Conservation (phyloP, 164 flowering plant species). For the Piper betle region DNA sequence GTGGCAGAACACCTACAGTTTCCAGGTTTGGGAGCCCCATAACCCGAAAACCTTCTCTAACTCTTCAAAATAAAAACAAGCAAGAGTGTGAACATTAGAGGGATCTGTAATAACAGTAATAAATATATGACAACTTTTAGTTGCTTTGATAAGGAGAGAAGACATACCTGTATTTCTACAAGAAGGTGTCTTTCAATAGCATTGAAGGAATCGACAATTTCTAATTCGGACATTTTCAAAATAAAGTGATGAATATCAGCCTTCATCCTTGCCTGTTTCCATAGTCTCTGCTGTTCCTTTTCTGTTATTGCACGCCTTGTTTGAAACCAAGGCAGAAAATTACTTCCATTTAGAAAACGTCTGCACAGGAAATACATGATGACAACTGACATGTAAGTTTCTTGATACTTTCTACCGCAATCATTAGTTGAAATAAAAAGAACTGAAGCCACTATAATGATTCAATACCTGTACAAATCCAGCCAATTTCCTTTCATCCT, state of each 20-base stretch:
- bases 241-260: slow-evolving; percentile 53
- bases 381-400: neutral
- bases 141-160: neutral
- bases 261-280: slow-evolving; percentile 86
- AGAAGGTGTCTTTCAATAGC: slow-evolving; percentile 66
- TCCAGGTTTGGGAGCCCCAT: too few relatives aligned
- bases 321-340: slow-evolving; percentile 92
- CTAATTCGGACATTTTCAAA: slow-evolving; percentile 73
- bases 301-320: slow-evolving; percentile 83
- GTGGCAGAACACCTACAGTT: too few relatives aligned
- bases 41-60: too few relatives aligned
- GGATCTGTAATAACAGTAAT: neutral
- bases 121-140: too few relatives aligned
- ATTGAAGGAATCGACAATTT: slow-evolving; percentile 82
- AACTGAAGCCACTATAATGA: neutral
- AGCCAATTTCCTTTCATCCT: slow-evolving; percentile 94
- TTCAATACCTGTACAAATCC: slow-evolving; percentile 74
- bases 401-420: neutral
- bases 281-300: slow-evolving; percentile 74
- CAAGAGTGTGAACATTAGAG: neutral
- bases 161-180: slow-evolving; percentile 57
- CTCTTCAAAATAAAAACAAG: too few relatives aligned
- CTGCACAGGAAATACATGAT: slow-evolving; percentile 18
- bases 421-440: neutral
- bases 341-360: slow-evolving; percentile 75